Base-by-base conservation (phyloP, 1,139 yeast species). In the Spathaspora sp. region DNA sequence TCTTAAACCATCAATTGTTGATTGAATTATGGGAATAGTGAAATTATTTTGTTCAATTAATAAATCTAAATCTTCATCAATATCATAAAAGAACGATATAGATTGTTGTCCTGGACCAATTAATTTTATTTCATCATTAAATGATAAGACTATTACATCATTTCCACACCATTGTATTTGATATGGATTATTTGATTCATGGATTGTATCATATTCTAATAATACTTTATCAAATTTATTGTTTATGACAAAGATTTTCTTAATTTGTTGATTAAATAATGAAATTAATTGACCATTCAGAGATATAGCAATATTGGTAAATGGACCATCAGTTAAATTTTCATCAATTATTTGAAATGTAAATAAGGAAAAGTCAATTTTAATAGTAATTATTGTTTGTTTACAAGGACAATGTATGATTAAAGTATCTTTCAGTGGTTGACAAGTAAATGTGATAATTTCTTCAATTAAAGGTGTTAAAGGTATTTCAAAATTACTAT, bases 161-260 rank as follows among this genome's bases (percentile, higher is more conserved):
- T 85, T 83, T 0, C 93, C 89, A 63, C 96, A 88, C 97, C 97
- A 91, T 49, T 75, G 76, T 10, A 89, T 67, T 51, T 78, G 78
- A 36, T 64, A 58, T 1, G 74, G 64, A 57, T 74, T 17, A 42
- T 66, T 52, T 38, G 72, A 63, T 51, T 68, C 75, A 49, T 62
- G 66, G 18, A 69, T 59, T 1, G 71, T 63, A 47, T 73, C 74
- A 47, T 79, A 78, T 46, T 81, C 84, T 33, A 82, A 67, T n/a
- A 85, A 63, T 3, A 76, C 71, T 40, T 74, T 74, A 46, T 74
- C 71, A 51, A 84, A 81, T 43, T 73, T 69, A 9, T 72, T 63
- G 23, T 81, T 80, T 26, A 79, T 72, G 11, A 88, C 84, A 51
- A 73, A 78, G 0, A 87, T 63, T 31, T 72, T 73, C 25, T 77